A percentile compares a stretch with the other conserved stretches of the same genome.
These are phyloP conservation scores for Cordyceps tenuipes DNA, from an alignment of 2,329 filamentous ascomycete species.

Conservation along the genomic window DNA sequence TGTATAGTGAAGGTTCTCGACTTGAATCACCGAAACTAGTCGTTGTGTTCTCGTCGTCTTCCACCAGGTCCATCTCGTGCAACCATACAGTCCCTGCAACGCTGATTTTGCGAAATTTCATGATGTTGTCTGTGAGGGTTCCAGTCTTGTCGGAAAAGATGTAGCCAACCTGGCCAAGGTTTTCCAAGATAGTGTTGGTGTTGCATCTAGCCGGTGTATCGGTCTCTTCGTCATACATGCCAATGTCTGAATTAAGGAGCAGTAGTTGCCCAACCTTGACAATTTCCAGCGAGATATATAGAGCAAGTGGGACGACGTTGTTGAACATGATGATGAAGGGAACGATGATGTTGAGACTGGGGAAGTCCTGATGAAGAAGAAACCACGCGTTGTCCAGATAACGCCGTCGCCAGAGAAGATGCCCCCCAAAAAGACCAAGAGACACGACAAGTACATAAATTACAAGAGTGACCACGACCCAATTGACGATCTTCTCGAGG, in stretches of 20 bases:
- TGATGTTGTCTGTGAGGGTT: conserved; percentile 87
- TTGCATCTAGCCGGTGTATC: conserved; percentile 84
- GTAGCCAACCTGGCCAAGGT: conserved; percentile 82
- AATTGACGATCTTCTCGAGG: conserved; percentile 68
- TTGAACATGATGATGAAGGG: conserved; percentile 97
- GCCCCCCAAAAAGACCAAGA: conserved; percentile 73
- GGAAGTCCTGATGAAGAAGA: conserved; percentile 59
- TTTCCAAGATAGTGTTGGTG: conserved; percentile 91
- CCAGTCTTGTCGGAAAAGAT: conserved; percentile 94
- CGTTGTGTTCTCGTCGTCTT: conserved; percentile 16
- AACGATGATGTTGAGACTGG: conserved; percentile 72
- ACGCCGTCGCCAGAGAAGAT: conserved; percentile 63
- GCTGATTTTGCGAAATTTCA: conserved; percentile 91
- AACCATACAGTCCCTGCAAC: conserved; percentile 85
- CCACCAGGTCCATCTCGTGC: conserved; percentile 65
- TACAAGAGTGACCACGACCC: conserved; percentile 73
- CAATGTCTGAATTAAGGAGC: conserved; percentile 69
- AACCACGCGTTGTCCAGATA: conserved; percentile 71
- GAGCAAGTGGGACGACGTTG: conserved; percentile 82
- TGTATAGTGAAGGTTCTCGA: conserved; percentile 22
- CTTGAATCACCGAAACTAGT: conserved; percentile 17
- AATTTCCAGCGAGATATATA: conserved; percentile 86
- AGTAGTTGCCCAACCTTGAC: conserved; percentile 74
- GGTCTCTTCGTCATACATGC: conserved; percentile 82
- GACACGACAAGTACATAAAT: conserved; percentile 71